A percentile compares a stretch with the other conserved stretches of the same genome.
These are phyloP conservation scores for Talaromyces sp. DNA, from an alignment of 2,329 filamentous ascomycete species.

Conservation along the genomic window DNA sequence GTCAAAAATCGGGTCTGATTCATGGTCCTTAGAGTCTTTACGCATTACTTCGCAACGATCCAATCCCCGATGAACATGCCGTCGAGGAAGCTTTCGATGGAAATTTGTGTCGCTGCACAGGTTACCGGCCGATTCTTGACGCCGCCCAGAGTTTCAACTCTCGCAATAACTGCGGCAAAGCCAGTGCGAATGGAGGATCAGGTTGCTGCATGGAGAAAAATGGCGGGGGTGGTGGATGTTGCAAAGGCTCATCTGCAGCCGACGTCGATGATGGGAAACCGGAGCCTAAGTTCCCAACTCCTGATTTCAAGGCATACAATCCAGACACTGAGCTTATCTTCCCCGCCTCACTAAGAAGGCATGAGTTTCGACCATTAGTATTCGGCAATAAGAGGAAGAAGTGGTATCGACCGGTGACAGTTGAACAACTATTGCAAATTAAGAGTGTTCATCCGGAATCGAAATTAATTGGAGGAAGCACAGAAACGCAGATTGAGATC, in stretches of 20 bases:
- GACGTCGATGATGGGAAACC: conserved; percentile 37
- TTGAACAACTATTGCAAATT: conserved; percentile 87
- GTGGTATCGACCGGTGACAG: conserved; percentile 87
- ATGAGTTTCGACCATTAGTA: conserved; percentile 77
- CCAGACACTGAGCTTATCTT: conserved; percentile 95
- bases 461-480: conserved; percentile 94
- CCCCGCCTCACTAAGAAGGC: conserved; percentile 79
- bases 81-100: conserved; percentile 97
- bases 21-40: conserved; percentile 70
- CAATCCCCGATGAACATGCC: conserved; percentile 74
- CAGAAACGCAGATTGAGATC: conserved; percentile 96
- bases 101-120: conserved; percentile 93
- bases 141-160: conserved; percentile 80
- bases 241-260: conserved; percentile 60
- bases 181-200: conserved; percentile 60
- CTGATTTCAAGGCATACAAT: conserved; percentile 91
- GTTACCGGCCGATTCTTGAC: conserved; percentile 90
- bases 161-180: conserved; percentile 59
- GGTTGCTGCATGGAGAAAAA: conserved; percentile 76
- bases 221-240: conserved; percentile 63
- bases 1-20: conserved; percentile 6
- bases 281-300: conserved; percentile 71
- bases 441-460: conserved; percentile 82
- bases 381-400: conserved; percentile 94
- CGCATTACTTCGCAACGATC: conserved; percentile 83